A percentile compares a stretch with the other conserved stretches of the same genome.
Conservation (phyloP, 352 stramenopile genomes). For the Phytophthora ohioensis region DNA sequence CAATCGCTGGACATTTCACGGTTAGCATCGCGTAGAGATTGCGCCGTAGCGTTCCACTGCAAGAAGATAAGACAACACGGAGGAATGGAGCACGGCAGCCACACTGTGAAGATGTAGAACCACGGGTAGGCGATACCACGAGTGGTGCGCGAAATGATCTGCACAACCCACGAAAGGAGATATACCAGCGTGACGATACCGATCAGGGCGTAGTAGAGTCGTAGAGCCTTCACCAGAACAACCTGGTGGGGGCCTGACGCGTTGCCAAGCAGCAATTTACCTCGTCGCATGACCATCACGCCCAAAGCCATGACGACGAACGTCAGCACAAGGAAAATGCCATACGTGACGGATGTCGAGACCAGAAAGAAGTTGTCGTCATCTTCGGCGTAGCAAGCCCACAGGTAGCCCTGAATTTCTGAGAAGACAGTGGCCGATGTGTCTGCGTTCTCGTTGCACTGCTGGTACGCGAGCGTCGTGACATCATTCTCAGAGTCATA, state of each 20-base stretch:
- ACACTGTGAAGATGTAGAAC: slow-evolving; percentile 92
- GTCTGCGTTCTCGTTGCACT: slow-evolving; percentile 74
- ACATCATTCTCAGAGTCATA: slow-evolving; percentile 78
- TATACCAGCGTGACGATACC: slow-evolving; percentile 88
- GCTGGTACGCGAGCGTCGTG: slow-evolving; percentile 78
- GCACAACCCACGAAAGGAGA: slow-evolving; percentile 83
- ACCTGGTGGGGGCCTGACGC: slow-evolving; percentile 76
- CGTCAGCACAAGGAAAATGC: slow-evolving; percentile 80
- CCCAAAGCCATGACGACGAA: slow-evolving; percentile 84
- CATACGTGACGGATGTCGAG: slow-evolving; percentile 82
- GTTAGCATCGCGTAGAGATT: slow-evolving; percentile 76
- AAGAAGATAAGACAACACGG: slow-evolving; percentile 89
- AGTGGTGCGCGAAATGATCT: slow-evolving; percentile 75
- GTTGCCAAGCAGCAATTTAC: slow-evolving; percentile 78
- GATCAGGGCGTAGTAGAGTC: slow-evolving; percentile 88
- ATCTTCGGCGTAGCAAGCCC: slow-evolving; percentile 79
- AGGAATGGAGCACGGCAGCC: slow-evolving; percentile 86
- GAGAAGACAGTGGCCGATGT: slow-evolving; percentile 79
- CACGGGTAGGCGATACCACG: slow-evolving; percentile 82
- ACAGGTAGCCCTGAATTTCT: slow-evolving; percentile 88
- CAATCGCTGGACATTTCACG: slow-evolving; percentile 51
- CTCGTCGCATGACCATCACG: slow-evolving; percentile 88
- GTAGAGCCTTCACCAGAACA: slow-evolving; percentile 85
- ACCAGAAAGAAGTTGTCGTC: slow-evolving; percentile 82
- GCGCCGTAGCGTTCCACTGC: slow-evolving; percentile 88